Evolutionary conservation across 495 filamentous ascomycete genomes (phyloP).

Genomic region (Hypoxylon cercidicola): DNA sequence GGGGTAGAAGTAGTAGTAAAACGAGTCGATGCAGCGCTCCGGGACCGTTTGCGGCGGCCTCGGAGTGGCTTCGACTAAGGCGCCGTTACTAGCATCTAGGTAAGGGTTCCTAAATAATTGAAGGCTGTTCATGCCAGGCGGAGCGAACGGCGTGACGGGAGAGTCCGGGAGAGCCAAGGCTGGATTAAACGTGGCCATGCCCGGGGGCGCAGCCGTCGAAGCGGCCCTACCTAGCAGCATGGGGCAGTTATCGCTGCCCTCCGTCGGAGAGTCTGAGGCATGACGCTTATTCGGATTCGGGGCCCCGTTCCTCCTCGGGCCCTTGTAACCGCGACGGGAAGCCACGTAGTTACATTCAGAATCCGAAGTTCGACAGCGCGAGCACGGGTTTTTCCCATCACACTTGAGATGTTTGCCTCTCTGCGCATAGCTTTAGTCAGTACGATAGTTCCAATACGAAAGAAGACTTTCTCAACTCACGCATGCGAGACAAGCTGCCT

Average conservation of each 20-base stretch:
- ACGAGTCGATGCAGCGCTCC: conserved; percentile 65
- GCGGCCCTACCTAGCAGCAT: conserved; percentile 55
- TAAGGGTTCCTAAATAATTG: conserved; percentile 54
- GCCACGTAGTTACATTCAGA: conserved; percentile 60
- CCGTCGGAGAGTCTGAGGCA: conserved; percentile 58
- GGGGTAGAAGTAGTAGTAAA: conserved; percentile 72
- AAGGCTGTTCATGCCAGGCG: conserved; percentile 45
- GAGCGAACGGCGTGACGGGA: conserved; percentile 50
- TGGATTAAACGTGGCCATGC: conserved; percentile 50
- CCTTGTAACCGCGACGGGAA: conserved; percentile 64
- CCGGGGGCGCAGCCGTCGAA: conserved; percentile 37
- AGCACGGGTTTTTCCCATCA: conserved; percentile 57
- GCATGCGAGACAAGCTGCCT: conserved; percentile 60
- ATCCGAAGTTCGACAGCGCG: conserved; percentile 54
- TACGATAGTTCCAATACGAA: conserved; percentile 4
- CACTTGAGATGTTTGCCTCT: conserved; percentile 63
- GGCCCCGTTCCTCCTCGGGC: conserved; percentile 53
- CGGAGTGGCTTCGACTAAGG: conserved; percentile 40
- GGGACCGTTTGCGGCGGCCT: conserved; percentile 52
- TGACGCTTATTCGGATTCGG: conserved; percentile 63
- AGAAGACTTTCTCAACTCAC: conserved; percentile 48
- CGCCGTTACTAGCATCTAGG: conserved; percentile 45
- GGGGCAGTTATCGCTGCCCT: conserved; percentile 54
- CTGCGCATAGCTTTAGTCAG: conserved; percentile 44
- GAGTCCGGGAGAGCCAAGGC: conserved; percentile 51